Conservation (phyloP, 1,284 basidiomycete genomes). For the Puccinia triticina region DNA sequence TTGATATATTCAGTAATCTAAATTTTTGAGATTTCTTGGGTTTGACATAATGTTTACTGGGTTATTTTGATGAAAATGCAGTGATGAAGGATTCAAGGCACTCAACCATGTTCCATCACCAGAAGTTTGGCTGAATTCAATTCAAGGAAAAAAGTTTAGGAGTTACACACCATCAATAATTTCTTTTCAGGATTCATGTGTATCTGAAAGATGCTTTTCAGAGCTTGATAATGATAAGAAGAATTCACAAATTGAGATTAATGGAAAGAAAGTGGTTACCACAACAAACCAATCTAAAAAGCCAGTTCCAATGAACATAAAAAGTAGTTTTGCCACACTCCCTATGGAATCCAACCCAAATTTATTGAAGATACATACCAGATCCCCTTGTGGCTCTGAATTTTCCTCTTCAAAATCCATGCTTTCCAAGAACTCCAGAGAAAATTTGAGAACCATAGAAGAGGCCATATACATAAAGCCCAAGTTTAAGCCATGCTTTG, state of each 20-base stretch:
- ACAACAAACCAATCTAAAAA: not conserved
- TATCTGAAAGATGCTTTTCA: no score
- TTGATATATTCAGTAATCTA: not conserved
- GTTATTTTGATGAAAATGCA: no score
- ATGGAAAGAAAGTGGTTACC: not conserved
- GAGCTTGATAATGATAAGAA: not conserved
- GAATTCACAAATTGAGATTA: not conserved
- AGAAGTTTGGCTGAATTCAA: no score
- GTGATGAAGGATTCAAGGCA: no score
- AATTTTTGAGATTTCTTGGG: no score
- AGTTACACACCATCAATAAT: no score
- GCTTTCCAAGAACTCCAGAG: not conserved
- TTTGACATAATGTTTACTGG: no score
- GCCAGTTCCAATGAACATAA: not conserved
- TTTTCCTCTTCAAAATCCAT: not conserved
- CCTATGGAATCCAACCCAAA: not conserved
- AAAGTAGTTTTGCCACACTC: not conserved
- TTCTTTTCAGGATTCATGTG: no score
- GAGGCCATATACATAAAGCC: not conserved
- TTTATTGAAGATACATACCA: no score
- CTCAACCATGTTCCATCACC: no score
- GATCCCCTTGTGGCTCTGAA: not conserved
- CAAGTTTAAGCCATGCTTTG: no score
- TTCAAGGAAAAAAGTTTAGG: no score
- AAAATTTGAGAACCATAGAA: not conserved